A percentile compares a stretch with the other conserved stretches of the same genome.
Evolutionary conservation across 257 asterid species (phyloP).

Genomic region (Solanum pennellii): DNA sequence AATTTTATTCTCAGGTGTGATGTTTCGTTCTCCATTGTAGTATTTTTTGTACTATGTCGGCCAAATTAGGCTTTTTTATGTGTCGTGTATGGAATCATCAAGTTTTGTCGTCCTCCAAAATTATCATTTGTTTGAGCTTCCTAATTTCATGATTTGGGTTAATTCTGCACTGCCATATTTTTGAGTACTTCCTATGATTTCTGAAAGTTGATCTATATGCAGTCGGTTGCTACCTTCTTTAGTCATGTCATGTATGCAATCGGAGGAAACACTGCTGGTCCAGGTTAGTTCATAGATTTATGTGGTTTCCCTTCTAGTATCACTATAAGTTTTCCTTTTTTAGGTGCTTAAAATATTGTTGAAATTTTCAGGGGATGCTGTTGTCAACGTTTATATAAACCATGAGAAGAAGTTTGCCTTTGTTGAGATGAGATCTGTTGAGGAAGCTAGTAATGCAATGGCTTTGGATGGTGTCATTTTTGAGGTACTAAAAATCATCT

Average conservation of each 20-base stretch:
- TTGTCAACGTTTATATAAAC: constrained; percentile 80
- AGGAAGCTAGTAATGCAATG: constrained; percentile 99
- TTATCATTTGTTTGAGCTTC: background rate
- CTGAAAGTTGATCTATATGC: constrained; percentile 3
- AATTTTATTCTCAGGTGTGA: background rate
- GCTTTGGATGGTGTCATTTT: constrained; percentile 93
- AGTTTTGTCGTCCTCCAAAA: background rate
- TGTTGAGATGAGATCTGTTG: constrained; percentile 97
- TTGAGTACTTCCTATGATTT: background rate
- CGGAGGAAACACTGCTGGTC: constrained; percentile 97
- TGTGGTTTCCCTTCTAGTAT: background rate
- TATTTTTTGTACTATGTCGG: background rate
- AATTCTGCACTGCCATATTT: background rate
- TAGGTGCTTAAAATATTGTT: background rate
- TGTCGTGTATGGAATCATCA: background rate
- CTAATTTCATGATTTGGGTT: background rate
- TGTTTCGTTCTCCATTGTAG: background rate
- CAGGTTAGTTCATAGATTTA: constrained; percentile 38
- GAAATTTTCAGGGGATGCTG: constrained; percentile 79
- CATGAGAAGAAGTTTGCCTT: constrained; percentile 96
- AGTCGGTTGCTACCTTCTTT: constrained; percentile 89
- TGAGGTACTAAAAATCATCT: constrained; percentile 39
- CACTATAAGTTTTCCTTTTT: background rate
- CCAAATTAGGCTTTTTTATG: background rate
- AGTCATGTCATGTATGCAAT: constrained; percentile 96